phyloP scores from a whole-genome alignment of 345 rosid species.

The Populus ilicifolia region DNA sequence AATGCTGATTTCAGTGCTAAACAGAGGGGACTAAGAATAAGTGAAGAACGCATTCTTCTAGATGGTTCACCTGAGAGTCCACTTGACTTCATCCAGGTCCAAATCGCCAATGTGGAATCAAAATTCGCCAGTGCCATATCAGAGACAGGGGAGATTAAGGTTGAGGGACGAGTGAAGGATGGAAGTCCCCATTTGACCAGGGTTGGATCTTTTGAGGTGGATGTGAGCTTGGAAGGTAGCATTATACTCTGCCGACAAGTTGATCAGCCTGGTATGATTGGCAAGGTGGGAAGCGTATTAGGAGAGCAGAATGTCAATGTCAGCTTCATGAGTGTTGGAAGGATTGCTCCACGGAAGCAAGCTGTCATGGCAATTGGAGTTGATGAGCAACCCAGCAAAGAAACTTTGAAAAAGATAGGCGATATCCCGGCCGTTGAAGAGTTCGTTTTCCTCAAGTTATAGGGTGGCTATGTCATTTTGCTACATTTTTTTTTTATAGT shows the following conservation, averaged over 20 bases:
- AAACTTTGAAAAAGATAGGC: slow-evolving; percentile 22
- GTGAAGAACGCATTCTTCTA: slow-evolving; percentile 17
- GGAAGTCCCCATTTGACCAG: slow-evolving; percentile 29
- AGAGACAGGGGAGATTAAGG: slow-evolving; percentile 20
- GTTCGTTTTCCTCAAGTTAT: slow-evolving; percentile 27
- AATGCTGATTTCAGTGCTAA: slow-evolving; percentile 32
- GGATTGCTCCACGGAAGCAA: slow-evolving; percentile 26
- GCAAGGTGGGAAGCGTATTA: slow-evolving; percentile 24
- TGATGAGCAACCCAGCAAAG: slow-evolving; percentile 20
- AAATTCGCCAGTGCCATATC: slow-evolving; percentile 29
- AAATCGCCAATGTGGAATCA: slow-evolving; percentile 27
- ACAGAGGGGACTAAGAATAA: slow-evolving; percentile 23
- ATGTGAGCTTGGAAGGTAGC: slow-evolving; percentile 33
- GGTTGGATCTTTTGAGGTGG: slow-evolving; percentile 29
- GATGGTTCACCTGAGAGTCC: slow-evolving; percentile 31
- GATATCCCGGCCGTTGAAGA: slow-evolving; percentile 26
- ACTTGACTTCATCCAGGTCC: slow-evolving; percentile 25
- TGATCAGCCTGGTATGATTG: slow-evolving; percentile 33
- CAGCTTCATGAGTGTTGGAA: slow-evolving; percentile 33
- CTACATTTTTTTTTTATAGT: no score
- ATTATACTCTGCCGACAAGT: slow-evolving; percentile 28
- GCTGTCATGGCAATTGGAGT: slow-evolving; percentile 36
- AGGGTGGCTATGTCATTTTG: not conserved
- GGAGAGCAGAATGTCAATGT: slow-evolving; percentile 28
- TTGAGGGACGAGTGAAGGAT: slow-evolving; percentile 30